phyloP scores from a whole-genome alignment of 1,284 basidiomycete species.

The Apiotrichum brassicae region DNA sequence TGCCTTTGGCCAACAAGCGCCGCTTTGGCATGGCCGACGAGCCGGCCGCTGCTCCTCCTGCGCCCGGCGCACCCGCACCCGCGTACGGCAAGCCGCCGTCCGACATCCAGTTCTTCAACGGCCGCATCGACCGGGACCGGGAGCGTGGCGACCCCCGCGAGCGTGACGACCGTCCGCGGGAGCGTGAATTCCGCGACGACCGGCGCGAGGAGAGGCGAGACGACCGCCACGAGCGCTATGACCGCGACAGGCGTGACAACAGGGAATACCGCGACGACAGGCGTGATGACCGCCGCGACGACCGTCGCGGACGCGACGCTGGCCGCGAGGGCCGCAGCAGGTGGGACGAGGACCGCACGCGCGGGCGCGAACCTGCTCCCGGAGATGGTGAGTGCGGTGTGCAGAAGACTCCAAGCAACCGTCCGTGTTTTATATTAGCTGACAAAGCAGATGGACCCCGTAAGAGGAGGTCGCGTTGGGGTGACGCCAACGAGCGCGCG shows the following conservation, averaged over 20 bases:
- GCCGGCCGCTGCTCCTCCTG: no score
- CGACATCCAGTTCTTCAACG: conserved; percentile 44
- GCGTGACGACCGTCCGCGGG: conserved; percentile 16
- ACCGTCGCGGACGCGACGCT: conserved; percentile 12
- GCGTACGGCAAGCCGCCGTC: conserved; percentile 30
- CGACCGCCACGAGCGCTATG: conserved; percentile 19
- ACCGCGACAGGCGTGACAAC: conserved; percentile 20
- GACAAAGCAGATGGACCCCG: conserved; percentile 62
- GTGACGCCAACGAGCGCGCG: conserved; percentile 67
- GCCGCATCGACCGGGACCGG: conserved; percentile 30
- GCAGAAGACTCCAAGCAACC: neutral
- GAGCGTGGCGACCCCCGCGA: conserved; percentile 10
- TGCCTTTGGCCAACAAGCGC: conserved; percentile 62
- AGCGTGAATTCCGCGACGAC: conserved; percentile 9
- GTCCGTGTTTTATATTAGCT: neutral
- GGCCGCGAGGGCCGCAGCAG: conserved; percentile 20
- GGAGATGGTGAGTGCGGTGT: conserved; percentile 26
- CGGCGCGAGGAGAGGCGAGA: conserved; percentile 21
- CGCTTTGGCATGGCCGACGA: conserved; percentile 71
- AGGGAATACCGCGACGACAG: conserved; percentile 12
- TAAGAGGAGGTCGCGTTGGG: conserved; percentile 92
- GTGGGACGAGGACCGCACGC: conserved; percentile 21
- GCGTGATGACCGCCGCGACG: conserved; percentile 17
- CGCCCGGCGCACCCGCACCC: conserved; percentile 48
- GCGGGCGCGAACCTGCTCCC: conserved; percentile 23